Conservation (phyloP, 78 protist genomes). For the Emiliania huxleyi region DNA sequence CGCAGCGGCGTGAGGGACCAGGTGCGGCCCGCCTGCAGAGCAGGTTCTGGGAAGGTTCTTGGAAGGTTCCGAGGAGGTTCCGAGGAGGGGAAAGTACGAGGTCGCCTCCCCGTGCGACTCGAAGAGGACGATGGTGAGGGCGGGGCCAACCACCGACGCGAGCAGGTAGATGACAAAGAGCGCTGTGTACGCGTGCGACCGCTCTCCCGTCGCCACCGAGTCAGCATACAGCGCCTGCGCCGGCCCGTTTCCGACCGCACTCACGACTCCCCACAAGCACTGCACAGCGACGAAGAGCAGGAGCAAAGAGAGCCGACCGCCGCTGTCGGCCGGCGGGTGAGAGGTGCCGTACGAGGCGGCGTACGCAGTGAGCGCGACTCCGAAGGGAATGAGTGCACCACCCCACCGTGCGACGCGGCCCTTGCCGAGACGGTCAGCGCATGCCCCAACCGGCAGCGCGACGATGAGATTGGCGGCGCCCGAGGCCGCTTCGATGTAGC, state of each 20-base stretch:
- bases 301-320: background rate
- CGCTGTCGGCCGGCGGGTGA: background rate
- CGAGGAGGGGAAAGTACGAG: too few species aligned
- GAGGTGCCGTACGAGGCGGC: background rate
- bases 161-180: background rate
- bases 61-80: too few species aligned
- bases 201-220: background rate
- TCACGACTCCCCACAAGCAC: background rate
- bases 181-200: background rate
- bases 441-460: slow-evolving; percentile 26
- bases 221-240: slow-evolving; percentile 36
- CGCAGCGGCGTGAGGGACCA: background rate
- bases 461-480: background rate
- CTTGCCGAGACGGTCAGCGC: background rate
- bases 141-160: slow-evolving; percentile 10
- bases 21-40: background rate
- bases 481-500: slow-evolving; percentile 4
- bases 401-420: background rate
- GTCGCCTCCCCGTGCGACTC: background rate
- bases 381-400: background rate
- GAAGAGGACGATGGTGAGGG: background rate
- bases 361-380: background rate
- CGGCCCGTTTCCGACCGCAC: background rate
- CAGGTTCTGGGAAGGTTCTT: too few species aligned
- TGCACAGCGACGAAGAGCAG: background rate